Percentiles rank a stretch among this genome's conserved stretches.
These are phyloP conservation scores for Ophiosphaerella narmari DNA, from an alignment of 2,329 filamentous ascomycete species.

Conservation along the genomic window DNA sequence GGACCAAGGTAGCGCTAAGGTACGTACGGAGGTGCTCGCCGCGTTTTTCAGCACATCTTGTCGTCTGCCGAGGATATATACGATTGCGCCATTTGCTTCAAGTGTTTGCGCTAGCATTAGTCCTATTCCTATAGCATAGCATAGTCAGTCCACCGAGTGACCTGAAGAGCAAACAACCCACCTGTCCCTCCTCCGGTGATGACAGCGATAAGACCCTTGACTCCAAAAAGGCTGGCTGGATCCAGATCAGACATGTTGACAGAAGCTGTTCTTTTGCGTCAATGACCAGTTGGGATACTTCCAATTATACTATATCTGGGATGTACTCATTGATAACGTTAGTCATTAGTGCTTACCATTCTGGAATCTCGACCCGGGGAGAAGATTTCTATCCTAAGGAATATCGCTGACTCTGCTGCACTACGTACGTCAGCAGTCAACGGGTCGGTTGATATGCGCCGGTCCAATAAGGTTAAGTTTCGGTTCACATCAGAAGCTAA, in stretches of 20 bases:
- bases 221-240: constrained; percentile 13
- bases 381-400: too few species aligned
- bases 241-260: constrained; percentile 17
- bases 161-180: not conserved
- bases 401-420: too few species aligned
- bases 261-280: not conserved
- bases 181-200: constrained; percentile 27
- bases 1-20: not conserved
- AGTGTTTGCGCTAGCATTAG: constrained; percentile 25
- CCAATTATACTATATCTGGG: too few species aligned
- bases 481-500: too few species aligned
- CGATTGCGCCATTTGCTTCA: constrained; percentile 22
- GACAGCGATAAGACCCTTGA: constrained; percentile 23
- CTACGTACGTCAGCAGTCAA: too few species aligned
- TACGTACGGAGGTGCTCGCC: constrained; percentile 4
- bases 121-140: constrained; percentile 15
- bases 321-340: too few species aligned
- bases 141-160: not conserved
- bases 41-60: constrained; percentile 17
- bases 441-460: too few species aligned
- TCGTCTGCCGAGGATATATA: constrained; percentile 26
- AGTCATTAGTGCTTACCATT: too few species aligned
- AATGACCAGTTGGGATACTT: too few species aligned
- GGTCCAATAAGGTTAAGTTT: too few species aligned
- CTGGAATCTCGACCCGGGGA: too few species aligned